Evolutionary conservation across 202 grass and related monocot species (phyloP).

Genomic region (Digitaria exilis): DNA sequence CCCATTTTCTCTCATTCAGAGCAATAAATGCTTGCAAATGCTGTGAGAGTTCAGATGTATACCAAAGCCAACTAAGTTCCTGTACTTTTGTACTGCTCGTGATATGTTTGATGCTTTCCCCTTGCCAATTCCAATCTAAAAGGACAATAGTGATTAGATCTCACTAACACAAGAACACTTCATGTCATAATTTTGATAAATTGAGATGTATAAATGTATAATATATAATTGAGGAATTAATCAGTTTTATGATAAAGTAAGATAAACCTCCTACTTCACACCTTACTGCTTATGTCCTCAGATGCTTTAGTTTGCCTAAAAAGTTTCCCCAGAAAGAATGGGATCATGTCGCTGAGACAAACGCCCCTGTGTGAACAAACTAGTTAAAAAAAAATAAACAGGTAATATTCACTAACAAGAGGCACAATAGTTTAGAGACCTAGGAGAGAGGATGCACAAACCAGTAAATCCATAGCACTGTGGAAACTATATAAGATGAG

Average conservation of each 20-base stretch:
- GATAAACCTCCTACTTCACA: conserved; percentile 40
- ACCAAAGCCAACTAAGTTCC: conserved; percentile 92
- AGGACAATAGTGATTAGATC: conserved; percentile 21
- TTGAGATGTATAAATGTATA: not conserved
- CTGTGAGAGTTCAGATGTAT: conserved; percentile 34
- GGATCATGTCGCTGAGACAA: conserved; percentile 89
- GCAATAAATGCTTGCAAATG: conserved; percentile 26
- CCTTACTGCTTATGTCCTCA: conserved; percentile 71
- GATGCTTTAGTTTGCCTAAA: conserved; percentile 80
- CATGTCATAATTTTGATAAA: conserved; percentile 21
- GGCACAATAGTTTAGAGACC: not conserved
- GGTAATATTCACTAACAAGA: not conserved
- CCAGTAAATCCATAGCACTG: conserved; percentile 93
- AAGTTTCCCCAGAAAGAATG: conserved; percentile 79
- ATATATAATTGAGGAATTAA: not conserved
- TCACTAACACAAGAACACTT: conserved; percentile 9
- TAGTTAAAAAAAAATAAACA: not conserved
- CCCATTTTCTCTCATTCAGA: conserved; percentile 4
- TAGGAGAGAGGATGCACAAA: conserved; percentile 43
- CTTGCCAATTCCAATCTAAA: conserved; percentile 85
- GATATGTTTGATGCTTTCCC: conserved; percentile 65
- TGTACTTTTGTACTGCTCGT: conserved; percentile 66
- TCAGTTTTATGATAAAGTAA: not conserved
- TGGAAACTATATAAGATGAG: conserved; percentile 80
- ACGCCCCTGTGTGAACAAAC: conserved; percentile 67